A percentile compares a stretch with the other conserved stretches of the same genome.
Conservation (phyloP, 2,329 filamentous ascomycete species). For the Metarhizium humberi region DNA sequence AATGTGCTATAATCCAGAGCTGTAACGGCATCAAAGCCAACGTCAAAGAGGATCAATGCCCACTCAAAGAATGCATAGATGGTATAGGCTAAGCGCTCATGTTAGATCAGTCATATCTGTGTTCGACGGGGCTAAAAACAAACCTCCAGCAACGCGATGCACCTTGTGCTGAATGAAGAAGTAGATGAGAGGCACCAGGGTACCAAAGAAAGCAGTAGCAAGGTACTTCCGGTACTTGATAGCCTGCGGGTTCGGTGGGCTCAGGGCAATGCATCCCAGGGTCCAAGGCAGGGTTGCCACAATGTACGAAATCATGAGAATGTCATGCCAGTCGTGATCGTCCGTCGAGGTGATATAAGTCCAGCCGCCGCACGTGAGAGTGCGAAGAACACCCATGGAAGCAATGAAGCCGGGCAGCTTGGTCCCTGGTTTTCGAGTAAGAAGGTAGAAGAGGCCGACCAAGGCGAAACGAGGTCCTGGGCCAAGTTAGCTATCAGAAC, state of each 20-base stretch:
- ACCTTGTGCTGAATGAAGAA: slow-evolving; percentile 99
- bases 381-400: slow-evolving; percentile 73
- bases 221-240: slow-evolving; percentile 85
- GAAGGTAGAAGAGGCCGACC: slow-evolving; percentile 83
- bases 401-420: slow-evolving; percentile 75
- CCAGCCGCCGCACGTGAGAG: slow-evolving; percentile 92
- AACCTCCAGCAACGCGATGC: slow-evolving; percentile 86
- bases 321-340: slow-evolving; percentile 97
- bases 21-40: slow-evolving; percentile 92
- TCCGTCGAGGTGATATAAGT: slow-evolving; percentile 98
- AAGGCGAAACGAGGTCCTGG: slow-evolving; percentile 82
- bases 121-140: slow-evolving; percentile 19
- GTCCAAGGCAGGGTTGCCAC: slow-evolving; percentile 95
- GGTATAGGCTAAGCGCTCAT: slow-evolving; percentile 67
- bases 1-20: slow-evolving; percentile 84
- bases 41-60: slow-evolving; percentile 88
- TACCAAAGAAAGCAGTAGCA: slow-evolving; percentile 78
- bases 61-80: slow-evolving; percentile 98
- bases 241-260: slow-evolving; percentile 72
- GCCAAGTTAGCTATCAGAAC: not conserved
- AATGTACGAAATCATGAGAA: slow-evolving; percentile 98
- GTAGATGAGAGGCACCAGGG: slow-evolving; percentile 82
- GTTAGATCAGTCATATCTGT: not conserved
- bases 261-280: slow-evolving; percentile 76
- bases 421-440: slow-evolving; percentile 68